Evolutionary conservation across 176 grass and related monocot species (phyloP).

Genomic region (Raddia distichophylla): DNA sequence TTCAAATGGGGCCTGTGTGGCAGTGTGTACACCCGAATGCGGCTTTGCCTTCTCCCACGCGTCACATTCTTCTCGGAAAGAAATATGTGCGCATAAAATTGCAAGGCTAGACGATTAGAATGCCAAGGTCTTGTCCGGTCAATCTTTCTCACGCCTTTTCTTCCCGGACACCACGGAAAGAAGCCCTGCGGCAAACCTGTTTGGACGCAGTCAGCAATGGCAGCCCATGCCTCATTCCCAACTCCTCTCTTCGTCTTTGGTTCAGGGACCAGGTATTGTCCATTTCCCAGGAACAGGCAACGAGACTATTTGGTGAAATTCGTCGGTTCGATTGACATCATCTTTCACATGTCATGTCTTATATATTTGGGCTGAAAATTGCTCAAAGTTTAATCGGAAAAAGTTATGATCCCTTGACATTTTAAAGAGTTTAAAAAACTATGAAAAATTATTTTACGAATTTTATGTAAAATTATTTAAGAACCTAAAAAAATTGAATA

Average conservation of each 20-base stretch:
- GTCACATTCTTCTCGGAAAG: neutral
- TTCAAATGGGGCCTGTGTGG: no score
- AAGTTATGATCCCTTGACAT: no score
- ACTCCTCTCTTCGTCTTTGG: no score
- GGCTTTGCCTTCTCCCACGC: neutral
- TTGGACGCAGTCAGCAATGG: neutral
- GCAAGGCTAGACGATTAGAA: neutral
- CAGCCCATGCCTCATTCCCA: neutral
- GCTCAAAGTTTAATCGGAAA: no score
- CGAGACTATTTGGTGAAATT: no score
- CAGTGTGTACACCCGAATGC: no score
- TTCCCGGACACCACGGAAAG: neutral
- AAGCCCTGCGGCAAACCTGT: neutral
- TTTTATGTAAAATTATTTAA: no score
- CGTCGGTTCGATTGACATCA: no score
- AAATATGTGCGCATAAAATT: neutral
- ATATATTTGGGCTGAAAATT: no score
- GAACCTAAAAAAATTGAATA: no score
- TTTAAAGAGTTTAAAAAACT: neutral
- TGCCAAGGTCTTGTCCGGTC: neutral
- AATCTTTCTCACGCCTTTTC: neutral
- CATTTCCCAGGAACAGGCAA: neutral
- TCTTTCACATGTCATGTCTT: no score
- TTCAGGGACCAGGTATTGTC: neutral
- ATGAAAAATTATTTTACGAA: no score